phyloP scores from a whole-genome alignment of 148 eudicot genomes.

The Agrostemma githago region DNA sequence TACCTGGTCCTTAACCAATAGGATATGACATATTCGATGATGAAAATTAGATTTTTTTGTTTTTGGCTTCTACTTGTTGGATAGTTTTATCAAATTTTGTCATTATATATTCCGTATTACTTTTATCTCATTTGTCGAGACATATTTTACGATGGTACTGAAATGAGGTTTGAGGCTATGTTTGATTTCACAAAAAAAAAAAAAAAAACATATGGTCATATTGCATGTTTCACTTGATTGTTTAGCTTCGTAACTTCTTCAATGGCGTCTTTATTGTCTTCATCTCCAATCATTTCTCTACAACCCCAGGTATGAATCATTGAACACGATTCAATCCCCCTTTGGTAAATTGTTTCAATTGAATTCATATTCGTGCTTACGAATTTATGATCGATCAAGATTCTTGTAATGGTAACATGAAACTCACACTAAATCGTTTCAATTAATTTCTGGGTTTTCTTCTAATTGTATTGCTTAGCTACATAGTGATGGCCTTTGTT shows the following conservation, averaged over 20 bases:
- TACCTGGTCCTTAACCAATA: no score
- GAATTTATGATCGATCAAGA: background rate
- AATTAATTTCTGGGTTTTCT: slow-evolving; percentile 4
- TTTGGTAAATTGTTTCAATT: no score
- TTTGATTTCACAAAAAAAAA: no score
- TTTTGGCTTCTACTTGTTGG: no score
- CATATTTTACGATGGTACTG: no score
- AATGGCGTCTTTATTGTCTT: slow-evolving; percentile 61
- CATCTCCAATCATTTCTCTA: slow-evolving; percentile 37
- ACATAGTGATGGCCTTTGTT: background rate
- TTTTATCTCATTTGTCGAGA: no score
- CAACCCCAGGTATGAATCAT: slow-evolving; percentile 39
- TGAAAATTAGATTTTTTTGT: no score
- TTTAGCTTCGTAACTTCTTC: background rate
- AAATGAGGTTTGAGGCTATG: no score
- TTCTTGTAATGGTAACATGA: background rate
- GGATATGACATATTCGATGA: no score
- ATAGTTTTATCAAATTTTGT: no score
- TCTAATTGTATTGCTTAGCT: background rate
- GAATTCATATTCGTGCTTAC: background rate
- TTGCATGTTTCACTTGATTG: background rate
- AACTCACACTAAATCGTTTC: background rate
- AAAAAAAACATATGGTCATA: no score
- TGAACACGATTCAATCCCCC: background rate
- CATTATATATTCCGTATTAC: no score